These are phyloP conservation scores for Penicillium subrubescens DNA, from an alignment of 495 filamentous ascomycete species.

Conservation along the genomic window DNA sequence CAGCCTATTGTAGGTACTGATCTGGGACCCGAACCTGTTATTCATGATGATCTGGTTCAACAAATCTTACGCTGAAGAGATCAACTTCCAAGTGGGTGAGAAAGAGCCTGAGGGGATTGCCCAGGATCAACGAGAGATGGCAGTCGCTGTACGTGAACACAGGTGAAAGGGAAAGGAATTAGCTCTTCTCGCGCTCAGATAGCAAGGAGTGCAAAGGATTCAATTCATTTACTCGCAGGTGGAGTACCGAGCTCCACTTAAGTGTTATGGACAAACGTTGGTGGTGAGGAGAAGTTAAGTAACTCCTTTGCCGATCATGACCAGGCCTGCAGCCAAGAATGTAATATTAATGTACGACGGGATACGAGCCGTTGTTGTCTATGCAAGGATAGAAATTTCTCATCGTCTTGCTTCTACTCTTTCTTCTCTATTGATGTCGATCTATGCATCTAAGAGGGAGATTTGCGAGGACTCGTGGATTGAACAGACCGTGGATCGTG, in stretches of 20 bases:
- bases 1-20: slow-evolving; percentile 38
- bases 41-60: slow-evolving; percentile 17
- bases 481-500: not conserved
- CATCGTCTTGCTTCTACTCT: not conserved
- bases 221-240: slow-evolving; percentile 1
- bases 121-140: not conserved
- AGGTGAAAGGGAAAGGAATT: not conserved
- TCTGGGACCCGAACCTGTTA: slow-evolving; percentile 32
- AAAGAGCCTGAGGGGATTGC: not conserved
- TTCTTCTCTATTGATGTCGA: not conserved
- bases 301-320: slow-evolving; percentile 11
- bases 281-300: not conserved
- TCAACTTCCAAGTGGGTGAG: not conserved
- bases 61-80: not conserved
- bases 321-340: slow-evolving; percentile 1
- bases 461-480: not conserved
- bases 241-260: slow-evolving; percentile 8
- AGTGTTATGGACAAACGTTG: not conserved
- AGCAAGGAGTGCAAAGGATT: slow-evolving; percentile 11
- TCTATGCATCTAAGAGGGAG: not conserved
- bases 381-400: not conserved
- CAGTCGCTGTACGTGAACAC: not conserved
- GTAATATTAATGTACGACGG: not conserved
- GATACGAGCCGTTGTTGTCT: not conserved
- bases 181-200: not conserved